Evolutionary conservation across 2,329 filamentous ascomycete species (phyloP).

Genomic region (Grosmannia huntii): DNA sequence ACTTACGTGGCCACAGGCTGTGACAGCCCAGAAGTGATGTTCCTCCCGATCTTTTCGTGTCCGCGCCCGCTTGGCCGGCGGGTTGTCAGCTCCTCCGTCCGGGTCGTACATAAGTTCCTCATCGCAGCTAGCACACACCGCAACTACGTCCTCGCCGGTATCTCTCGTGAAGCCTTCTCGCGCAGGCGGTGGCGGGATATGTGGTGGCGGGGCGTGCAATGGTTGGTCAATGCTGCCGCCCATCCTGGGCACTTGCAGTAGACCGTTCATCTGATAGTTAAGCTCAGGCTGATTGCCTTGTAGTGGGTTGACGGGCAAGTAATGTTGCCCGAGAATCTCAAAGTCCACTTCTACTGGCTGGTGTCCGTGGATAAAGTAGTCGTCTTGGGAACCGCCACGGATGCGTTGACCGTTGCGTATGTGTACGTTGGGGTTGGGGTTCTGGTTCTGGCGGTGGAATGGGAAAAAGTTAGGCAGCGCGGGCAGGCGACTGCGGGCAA

Average conservation of each 20-base stretch:
- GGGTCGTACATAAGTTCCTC: constrained; percentile 70
- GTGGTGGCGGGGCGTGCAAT: constrained; percentile 47
- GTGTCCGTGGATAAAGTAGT: background rate
- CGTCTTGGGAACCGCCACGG: background rate
- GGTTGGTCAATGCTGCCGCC: constrained; percentile 18
- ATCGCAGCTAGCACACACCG: constrained; percentile 78
- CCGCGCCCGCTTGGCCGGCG: constrained; percentile 25
- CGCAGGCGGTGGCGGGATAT: constrained; percentile 46
- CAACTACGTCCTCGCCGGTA: constrained; percentile 56
- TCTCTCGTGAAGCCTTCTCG: constrained; percentile 70
- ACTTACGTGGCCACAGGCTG: constrained; percentile 79
- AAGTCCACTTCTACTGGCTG: constrained; percentile 14
- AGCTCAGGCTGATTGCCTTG: constrained; percentile 18
- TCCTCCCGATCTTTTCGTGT: constrained; percentile 46
- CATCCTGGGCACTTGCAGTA: constrained; percentile 9
- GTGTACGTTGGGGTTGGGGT: background rate
- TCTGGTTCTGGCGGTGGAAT: background rate
- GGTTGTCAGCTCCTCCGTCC: constrained; percentile 19
- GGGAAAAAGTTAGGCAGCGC: background rate
- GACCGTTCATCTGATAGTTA: constrained; percentile 21
- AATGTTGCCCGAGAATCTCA: constrained; percentile 14
- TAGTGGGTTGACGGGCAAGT: constrained; percentile 14
- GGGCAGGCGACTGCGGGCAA: background rate
- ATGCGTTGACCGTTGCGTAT: background rate
- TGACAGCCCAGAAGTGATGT: constrained; percentile 85